Base-by-base conservation (phyloP, 2,329 filamentous ascomycete species). In the Sclerotinia minor region DNA sequence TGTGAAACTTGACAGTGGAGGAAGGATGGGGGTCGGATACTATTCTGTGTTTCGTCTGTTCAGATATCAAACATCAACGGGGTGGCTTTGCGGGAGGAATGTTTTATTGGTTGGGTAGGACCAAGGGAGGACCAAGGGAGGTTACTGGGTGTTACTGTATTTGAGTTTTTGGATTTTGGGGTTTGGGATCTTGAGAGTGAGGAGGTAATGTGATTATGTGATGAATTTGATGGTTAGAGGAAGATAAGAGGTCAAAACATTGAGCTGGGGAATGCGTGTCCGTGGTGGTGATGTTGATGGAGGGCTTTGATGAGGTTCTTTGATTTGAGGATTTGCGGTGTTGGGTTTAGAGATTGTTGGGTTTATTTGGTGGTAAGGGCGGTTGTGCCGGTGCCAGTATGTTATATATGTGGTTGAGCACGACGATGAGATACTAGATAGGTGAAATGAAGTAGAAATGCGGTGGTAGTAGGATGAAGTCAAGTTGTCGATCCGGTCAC, bases 21-120 rank as follows among this genome's bases (percentile, higher is more conserved):
- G 45, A 2, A n/a, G 21, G 21, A 47, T n/a, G 21, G 45, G 19
- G 45, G 5, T 32, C 19, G 19, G 52, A 54, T 54, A 32, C 6
- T 55, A 32, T 55, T 55, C 32, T 32, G 53, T 55, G 53, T 55
- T 55, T 55, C 53, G 53, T 55, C 53, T 55, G 53, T 32, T 35
- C 29, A 38, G 38, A 35, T 29, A 19, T 35, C 29, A 38, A 55
- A 35, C n/a, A 32, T 55, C 53, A 55, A 55, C 53, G 53, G 53
- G 29, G 53, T 38, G 53, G 54, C 54, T 35, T 41, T 41, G 32
- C 5, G n/a, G 32, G 21, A 41, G 11, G 54, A 13, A 38, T 5
- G 15, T 15, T 21, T 38, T n/a, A 38, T 57, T 38, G 21, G 21
- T 4, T 38, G 53, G 6, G 1, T 32, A n/a, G 53, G 38, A 1